Evolutionary conservation across 169 alveolate species (phyloP).

Genomic region (Babesia ovis): DNA sequence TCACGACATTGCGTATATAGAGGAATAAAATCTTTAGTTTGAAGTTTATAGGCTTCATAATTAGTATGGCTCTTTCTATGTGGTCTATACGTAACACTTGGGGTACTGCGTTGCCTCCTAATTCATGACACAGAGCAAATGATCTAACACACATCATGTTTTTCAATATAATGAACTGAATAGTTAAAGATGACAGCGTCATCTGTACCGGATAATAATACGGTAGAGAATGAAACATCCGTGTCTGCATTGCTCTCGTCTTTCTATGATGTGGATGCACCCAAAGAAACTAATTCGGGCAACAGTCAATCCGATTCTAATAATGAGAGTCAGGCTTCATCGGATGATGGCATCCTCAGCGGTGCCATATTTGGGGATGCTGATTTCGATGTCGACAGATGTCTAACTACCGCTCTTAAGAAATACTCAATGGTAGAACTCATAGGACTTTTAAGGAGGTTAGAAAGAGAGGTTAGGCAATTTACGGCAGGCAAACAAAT

Average conservation of each 20-base stretch:
- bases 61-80: neutral
- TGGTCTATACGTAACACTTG: neutral
- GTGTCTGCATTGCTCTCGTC: conserved; percentile 62
- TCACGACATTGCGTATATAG: too few relatives aligned
- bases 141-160: neutral
- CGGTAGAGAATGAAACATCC: conserved; percentile 28
- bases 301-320: neutral
- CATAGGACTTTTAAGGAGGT: conserved; percentile 44
- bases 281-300: neutral
- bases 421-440: conserved; percentile 51
- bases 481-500: conserved; percentile 67
- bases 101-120: neutral
- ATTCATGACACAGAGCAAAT: neutral
- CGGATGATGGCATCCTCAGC: conserved; percentile 16
- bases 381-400: conserved; percentile 44
- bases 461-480: conserved; percentile 65
- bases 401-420: conserved; percentile 44
- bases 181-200: neutral
- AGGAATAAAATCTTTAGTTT: too few relatives aligned
- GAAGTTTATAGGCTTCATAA: neutral
- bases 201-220: neutral
- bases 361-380: conserved; percentile 41
- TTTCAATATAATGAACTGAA: neutral
- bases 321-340: neutral
- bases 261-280: conserved; percentile 29